Base-by-base conservation (phyloP, 1,139 yeast genomes). In the Candida sp. region DNA sequence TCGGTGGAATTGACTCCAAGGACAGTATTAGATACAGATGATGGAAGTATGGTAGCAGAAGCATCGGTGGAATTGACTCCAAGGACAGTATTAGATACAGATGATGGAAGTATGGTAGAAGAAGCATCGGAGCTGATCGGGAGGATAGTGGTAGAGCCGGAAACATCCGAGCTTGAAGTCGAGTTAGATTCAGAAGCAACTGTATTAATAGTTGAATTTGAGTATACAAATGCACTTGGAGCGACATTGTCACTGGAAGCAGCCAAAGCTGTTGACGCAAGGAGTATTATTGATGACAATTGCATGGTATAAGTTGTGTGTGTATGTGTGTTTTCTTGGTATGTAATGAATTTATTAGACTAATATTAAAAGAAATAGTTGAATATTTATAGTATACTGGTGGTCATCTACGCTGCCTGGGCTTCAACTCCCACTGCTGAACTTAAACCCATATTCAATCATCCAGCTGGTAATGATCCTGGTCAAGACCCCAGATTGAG, bases 161-260 rank as follows among this genome's bases (percentile, higher is more conserved):
- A 25, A 11, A 8, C 29, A 15, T 15, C 19, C 19, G 19, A 15
- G 19, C 19, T 15, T 2, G 19, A 15, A 15, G 19, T 3, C 19
- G 19, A 15, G 30, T 33, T 32, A 48, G 44, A 27, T 43, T 35
- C 11, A 41, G 30, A 9, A 5, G 40, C 47, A 33, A 29, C 38
- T 29, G 45, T 46, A 33, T 48, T 39, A 11, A 49, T 40, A 5
- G 61, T 42, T 19, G 45, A 41, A 51, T 63, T 64, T 42, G 57
- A 40, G 50, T 58, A 64, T 25, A 50, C 49, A 49, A 65, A 65
- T 2, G 64, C 54, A 2, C 62, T 53, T 25, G 72, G 70, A 12
- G 49, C 68, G 39, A 61, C 11, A 25, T 25, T 25, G 3, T 11
- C 29, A 11, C 11, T 11, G 11, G 29, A 25, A 25, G 53, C 43